Evolutionary conservation across 805 yeast species (phyloP).

Genomic region (Pichia kluyveri): DNA sequence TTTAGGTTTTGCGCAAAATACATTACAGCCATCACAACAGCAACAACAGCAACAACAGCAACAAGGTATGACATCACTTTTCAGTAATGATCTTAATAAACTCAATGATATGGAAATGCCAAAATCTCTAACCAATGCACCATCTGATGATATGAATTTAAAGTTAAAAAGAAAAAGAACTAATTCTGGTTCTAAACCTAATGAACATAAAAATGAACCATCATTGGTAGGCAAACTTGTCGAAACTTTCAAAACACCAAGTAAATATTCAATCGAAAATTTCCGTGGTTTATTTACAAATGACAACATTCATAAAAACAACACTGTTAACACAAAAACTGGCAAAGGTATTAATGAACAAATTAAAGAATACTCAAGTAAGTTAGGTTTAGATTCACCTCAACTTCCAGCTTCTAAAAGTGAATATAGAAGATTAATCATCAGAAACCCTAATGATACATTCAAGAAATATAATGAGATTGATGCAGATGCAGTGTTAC

Average conservation of each 20-base stretch:
- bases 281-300: conserved; percentile 25
- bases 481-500: conserved; percentile 22
- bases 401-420: conserved; percentile 12
- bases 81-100: conserved; percentile 17
- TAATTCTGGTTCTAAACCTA: conserved; percentile 12
- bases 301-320: background rate
- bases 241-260: conserved; percentile 16
- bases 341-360: background rate
- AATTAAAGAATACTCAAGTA: background rate
- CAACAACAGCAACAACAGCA: background rate
- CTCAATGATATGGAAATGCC: conserved; percentile 21
- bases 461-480: conserved; percentile 22
- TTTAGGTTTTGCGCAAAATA: conserved; percentile 10
- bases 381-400: background rate
- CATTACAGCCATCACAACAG: conserved; percentile 4
- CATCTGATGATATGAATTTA: background rate
- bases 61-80: conserved; percentile 12
- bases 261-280: conserved; percentile 17
- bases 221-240: conserved; percentile 8
- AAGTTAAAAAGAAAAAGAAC: conserved; percentile 19
- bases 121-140: conserved; percentile 18
- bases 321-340: background rate
- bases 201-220: conserved; percentile 2
- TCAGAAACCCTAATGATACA: conserved; percentile 19
- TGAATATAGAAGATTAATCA: conserved; percentile 20